phyloP scores from a whole-genome alignment of 352 stramenopile genomes.

The Globisporangium canariense region DNA sequence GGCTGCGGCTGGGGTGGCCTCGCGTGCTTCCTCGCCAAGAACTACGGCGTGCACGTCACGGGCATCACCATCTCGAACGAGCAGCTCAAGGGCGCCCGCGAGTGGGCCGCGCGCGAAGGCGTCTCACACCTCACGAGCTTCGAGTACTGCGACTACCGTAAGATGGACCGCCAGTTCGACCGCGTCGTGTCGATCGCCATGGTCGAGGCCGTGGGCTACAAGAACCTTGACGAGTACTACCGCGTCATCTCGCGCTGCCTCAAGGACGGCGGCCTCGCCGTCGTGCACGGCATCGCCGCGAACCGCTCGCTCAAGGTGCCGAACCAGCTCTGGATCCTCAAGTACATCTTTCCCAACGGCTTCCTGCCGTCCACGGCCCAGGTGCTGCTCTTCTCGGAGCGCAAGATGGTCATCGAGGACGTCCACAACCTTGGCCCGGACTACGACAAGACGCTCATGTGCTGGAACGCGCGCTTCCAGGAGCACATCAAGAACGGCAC shows the following conservation, averaged over 20 bases:
- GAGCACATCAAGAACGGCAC: slow-evolving; percentile 68
- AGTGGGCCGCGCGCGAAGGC: slow-evolving; percentile 73
- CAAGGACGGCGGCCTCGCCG: slow-evolving; percentile 67
- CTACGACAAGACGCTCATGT: slow-evolving; percentile 90
- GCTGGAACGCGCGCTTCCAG: slow-evolving; percentile 87
- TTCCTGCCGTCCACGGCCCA: slow-evolving; percentile 79
- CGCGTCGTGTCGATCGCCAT: slow-evolving; percentile 88
- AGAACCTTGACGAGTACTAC: slow-evolving; percentile 89
- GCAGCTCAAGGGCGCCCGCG: slow-evolving; percentile 82
- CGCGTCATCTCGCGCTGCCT: slow-evolving; percentile 74
- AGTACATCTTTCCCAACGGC: slow-evolving; percentile 91
- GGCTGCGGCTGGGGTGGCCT: slow-evolving; percentile 88
- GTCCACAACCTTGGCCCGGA: slow-evolving; percentile 85
- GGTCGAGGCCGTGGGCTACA: slow-evolving; percentile 87
- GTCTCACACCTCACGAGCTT: slow-evolving; percentile 86
- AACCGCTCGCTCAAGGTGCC: slow-evolving; percentile 83
- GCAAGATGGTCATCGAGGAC: slow-evolving; percentile 79
- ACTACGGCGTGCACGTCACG: slow-evolving; percentile 84
- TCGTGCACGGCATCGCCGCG: slow-evolving; percentile 83
- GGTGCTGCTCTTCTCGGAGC: slow-evolving; percentile 72
- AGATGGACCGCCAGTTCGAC: slow-evolving; percentile 87
- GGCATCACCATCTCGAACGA: slow-evolving; percentile 91
- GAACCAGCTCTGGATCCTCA: slow-evolving; percentile 86
- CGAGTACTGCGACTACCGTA: slow-evolving; percentile 89
- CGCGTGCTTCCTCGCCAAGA: slow-evolving; percentile 83